Conservation (phyloP, 2,329 filamentous ascomycete genomes). For the Arachnopeziza araneosa region DNA sequence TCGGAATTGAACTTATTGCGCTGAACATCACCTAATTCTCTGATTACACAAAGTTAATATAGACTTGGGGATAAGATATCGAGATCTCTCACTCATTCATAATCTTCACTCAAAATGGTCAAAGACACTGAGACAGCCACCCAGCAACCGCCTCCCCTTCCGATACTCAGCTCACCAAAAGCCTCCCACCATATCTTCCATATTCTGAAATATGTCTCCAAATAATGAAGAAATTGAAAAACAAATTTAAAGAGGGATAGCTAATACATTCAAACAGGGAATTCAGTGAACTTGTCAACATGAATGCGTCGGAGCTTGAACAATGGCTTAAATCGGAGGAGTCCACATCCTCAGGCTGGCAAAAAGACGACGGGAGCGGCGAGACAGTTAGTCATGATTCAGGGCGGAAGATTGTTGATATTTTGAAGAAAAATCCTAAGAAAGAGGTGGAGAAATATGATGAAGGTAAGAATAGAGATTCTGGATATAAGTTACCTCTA, state of each 20-base stretch:
- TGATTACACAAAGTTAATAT: neutral
- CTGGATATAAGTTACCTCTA: neutral
- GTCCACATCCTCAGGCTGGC: constrained; percentile 54
- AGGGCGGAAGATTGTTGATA: constrained; percentile 58
- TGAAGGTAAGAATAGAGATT: constrained; percentile 33
- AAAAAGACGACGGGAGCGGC: constrained; percentile 49
- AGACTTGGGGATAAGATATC: neutral
- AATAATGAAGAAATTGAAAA: neutral
- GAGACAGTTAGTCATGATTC: constrained; percentile 60
- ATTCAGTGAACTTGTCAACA: constrained; percentile 63
- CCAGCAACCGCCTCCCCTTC: constrained; percentile 29
- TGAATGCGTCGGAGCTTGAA: constrained; percentile 55
- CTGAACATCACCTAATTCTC: neutral
- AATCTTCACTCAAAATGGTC: constrained; percentile 35
- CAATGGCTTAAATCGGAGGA: constrained; percentile 56
- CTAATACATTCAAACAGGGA: constrained; percentile 37
- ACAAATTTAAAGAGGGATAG: neutral
- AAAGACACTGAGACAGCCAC: constrained; percentile 47
- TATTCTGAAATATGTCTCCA: neutral
- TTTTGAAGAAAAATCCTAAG: constrained; percentile 55
- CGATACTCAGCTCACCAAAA: neutral
- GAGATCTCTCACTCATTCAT: neutral
- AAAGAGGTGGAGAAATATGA: constrained; percentile 52
- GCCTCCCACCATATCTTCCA: neutral
- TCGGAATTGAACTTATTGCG: neutral